phyloP scores from a whole-genome alignment of 495 filamentous ascomycete species.

The Penicillium taxi region DNA sequence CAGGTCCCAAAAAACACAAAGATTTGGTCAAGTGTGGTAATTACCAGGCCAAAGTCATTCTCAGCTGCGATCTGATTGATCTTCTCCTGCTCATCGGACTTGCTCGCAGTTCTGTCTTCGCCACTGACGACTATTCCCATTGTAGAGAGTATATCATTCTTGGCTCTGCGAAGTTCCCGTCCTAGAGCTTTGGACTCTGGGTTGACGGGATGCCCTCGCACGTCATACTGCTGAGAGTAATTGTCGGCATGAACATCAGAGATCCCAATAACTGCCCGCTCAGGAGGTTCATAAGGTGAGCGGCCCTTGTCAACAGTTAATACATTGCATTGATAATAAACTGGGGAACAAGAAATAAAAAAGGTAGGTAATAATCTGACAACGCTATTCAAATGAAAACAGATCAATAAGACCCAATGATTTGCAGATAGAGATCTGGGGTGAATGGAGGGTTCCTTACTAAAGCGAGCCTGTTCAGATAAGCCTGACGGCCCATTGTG shows the following conservation, averaged over 20 bases:
- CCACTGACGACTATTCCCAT: constrained; percentile 46
- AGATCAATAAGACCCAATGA: constrained; percentile 1
- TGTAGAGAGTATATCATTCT: constrained; percentile 51
- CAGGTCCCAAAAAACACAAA: constrained; percentile 36
- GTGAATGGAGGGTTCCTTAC: constrained; percentile 31
- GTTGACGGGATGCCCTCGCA: constrained; percentile 61
- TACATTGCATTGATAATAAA: constrained; percentile 3
- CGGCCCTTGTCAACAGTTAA: constrained; percentile 48
- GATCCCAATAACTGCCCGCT: constrained; percentile 15
- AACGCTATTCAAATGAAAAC: constrained; percentile 1
- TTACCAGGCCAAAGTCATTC: constrained; percentile 44
- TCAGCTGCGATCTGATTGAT: constrained; percentile 38
- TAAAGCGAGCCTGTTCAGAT: constrained; percentile 46
- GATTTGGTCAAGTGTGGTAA: constrained; percentile 35
- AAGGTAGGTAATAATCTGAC: background rate
- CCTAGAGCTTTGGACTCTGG: constrained; percentile 41
- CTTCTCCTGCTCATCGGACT: constrained; percentile 33
- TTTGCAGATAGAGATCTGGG: no score
- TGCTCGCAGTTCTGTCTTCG: constrained; percentile 29
- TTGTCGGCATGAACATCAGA: constrained; percentile 37
- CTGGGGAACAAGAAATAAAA: constrained; percentile 1
- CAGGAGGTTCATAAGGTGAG: constrained; percentile 62
- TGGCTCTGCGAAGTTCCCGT: constrained; percentile 41
- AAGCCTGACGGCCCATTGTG: constrained; percentile 44
- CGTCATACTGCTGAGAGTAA: constrained; percentile 59